Evolutionary conservation across 1,284 basidiomycete genomes (phyloP).

Genomic region (Ustilago shanxiensis): DNA sequence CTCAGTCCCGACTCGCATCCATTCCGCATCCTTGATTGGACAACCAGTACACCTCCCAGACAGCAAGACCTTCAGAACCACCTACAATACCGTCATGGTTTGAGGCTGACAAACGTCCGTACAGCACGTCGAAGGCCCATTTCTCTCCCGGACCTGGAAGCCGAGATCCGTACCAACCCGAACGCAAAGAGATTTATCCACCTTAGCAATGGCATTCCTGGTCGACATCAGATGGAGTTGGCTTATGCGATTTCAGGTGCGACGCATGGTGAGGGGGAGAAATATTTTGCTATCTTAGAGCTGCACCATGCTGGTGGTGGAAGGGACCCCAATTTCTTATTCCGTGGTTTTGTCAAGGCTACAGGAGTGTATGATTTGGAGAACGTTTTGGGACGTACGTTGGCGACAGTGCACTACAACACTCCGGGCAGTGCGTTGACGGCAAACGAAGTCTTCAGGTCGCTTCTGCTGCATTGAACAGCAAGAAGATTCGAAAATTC

Average conservation of each 20-base stretch:
- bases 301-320: neutral
- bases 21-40: no score
- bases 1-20: no score
- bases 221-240: neutral
- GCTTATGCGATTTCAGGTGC: neutral
- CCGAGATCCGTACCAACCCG: neutral
- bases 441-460: neutral
- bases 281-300: neutral
- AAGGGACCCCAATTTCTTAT: neutral
- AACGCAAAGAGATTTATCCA: neutral
- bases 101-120: neutral
- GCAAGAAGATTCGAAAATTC: no score
- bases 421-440: neutral
- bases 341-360: neutral
- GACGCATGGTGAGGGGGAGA: neutral
- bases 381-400: neutral
- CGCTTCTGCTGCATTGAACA: neutral
- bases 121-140: neutral
- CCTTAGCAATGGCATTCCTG: neutral
- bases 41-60: neutral
- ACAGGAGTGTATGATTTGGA: neutral
- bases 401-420: neutral
- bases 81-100: neutral
- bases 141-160: neutral
- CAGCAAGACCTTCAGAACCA: neutral